Evolutionary conservation across 805 yeast genomes (phyloP), one percentile per base, ranked within the genome.

Genomic region (Starmerella etchellsii): DNA sequence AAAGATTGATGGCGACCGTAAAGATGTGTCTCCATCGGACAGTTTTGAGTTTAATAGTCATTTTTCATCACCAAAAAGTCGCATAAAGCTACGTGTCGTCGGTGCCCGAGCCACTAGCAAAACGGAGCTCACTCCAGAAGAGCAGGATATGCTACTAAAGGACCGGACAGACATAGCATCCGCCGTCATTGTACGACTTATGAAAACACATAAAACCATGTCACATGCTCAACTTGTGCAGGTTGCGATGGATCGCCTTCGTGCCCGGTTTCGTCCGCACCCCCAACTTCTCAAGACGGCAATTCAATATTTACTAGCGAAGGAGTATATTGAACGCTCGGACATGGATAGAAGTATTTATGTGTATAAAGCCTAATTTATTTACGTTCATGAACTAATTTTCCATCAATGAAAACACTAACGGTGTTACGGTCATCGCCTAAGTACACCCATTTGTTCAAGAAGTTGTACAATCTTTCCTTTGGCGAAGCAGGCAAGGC

Each of bases 111-210:
- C 22, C 79, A 2, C 66, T 83, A 21, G 81, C 80, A 31, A 69
- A 68, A 6, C 7, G 5, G 31, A 26, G 15, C 21, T 31, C 23
- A 13, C 38, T 14, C 29, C 36, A 3, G 39, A 36, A 27, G 41
- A 41, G 30, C 29, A 34, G n/a, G 43, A 38, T n/a, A 25, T 39
- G 81, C 60, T 82, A 76, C 59, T 66, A 78, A 43, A 79, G 78
- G 54, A 83, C 83, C 42, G 87, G 81, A 55, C 78, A 83, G 56
- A 64, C 57, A 45, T 77, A 62, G 68, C 87, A 51, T 81, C 83
- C 53, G 96, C 97, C 2, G 84, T 94, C 53, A 82, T 91, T 61
- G 96, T 88, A 25, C 71, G 97, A 54, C 80, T 88, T 54, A 87
- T 88, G 97, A 91, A 91, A 65, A 85, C 95, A 1, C 71, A 95